A percentile compares a stretch with the other conserved stretches of the same genome.
phyloP scores from a whole-genome alignment of 441 rosid genomes.

The Viola pubescens region DNA sequence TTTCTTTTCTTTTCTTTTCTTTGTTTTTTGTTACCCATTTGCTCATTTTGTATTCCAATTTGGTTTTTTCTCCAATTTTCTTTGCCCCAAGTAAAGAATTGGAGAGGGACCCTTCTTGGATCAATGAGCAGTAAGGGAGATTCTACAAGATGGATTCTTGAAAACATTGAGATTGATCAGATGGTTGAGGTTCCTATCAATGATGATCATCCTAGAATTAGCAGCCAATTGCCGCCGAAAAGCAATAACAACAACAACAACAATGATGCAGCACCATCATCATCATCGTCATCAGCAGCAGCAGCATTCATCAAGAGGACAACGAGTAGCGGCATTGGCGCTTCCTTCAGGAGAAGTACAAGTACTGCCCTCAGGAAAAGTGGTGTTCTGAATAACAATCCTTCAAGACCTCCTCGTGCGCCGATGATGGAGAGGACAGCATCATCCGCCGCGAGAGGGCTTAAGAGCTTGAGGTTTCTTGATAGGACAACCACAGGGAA shows the following conservation, averaged over 20 bases:
- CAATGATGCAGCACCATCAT: too few relatives aligned
- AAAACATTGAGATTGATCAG: slow-evolving; percentile 42
- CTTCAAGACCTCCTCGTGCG: slow-evolving; percentile 4
- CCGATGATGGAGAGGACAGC: slow-evolving; percentile 43
- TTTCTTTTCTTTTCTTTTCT: too few relatives aligned
- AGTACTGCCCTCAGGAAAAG: slow-evolving; percentile 27
- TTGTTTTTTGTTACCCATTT: too few relatives aligned
- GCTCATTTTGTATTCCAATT: too few relatives aligned
- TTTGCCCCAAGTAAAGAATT: background rate
- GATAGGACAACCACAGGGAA: slow-evolving; percentile 65
- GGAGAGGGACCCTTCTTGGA: background rate
- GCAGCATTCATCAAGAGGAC: slow-evolving; percentile 6
- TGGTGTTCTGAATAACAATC: slow-evolving; percentile 17
- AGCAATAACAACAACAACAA: too few relatives aligned
- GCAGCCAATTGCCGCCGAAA: slow-evolving; percentile 1
- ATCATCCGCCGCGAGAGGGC: slow-evolving; percentile 63
- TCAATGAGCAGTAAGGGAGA: slow-evolving; percentile 21
- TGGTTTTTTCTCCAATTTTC: too few relatives aligned
- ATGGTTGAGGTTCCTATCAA: slow-evolving; percentile 35
- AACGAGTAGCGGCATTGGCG: slow-evolving; percentile 20
- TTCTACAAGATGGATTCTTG: slow-evolving; percentile 44
- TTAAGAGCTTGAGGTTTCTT: slow-evolving; percentile 67
- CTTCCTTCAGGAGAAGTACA: slow-evolving; percentile 26
- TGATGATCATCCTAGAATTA: slow-evolving; percentile 3
- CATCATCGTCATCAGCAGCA: too few relatives aligned